These are phyloP conservation scores for Sclerotinia spermophila DNA, from an alignment of 2,329 filamentous ascomycete species.

Conservation along the genomic window DNA sequence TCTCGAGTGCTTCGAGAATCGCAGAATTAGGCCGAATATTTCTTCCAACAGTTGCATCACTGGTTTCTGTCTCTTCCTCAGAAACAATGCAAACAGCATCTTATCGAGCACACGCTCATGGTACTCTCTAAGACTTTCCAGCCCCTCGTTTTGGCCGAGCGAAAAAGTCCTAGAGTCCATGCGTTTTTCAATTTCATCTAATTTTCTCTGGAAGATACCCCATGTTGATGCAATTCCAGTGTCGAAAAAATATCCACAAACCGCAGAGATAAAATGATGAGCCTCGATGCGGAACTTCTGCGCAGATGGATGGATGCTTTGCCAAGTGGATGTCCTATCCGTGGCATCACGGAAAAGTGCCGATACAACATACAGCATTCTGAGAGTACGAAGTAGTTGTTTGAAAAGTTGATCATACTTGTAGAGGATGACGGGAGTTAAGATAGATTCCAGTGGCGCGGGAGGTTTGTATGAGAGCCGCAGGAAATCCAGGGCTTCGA, in stretches of 20 bases:
- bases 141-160: conserved; percentile 52
- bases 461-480: conserved; percentile 81
- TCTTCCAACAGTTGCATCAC: conserved; percentile 71
- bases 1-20: conserved; percentile 57
- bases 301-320: conserved; percentile 26
- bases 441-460: conserved; percentile 64
- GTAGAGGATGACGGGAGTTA: conserved; percentile 65
- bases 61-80: conserved; percentile 71
- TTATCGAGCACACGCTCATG: conserved; percentile 72
- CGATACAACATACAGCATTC: conserved; percentile 74
- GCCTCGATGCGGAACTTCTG: conserved; percentile 69
- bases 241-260: conserved; percentile 78
- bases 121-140: conserved; percentile 62
- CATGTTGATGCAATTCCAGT: conserved; percentile 71
- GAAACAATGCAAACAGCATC: conserved; percentile 69
- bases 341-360: conserved; percentile 59
- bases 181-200: conserved; percentile 59
- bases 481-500: conserved; percentile 91
- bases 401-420: conserved; percentile 88
- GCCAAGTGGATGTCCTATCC: conserved; percentile 33
- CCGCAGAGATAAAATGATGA: conserved; percentile 70
- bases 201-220: conserved; percentile 62
- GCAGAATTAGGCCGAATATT: conserved; percentile 68
- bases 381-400: conserved; percentile 68
- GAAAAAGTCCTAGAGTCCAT: conserved; percentile 44